Base-by-base conservation (phyloP, 1,139 yeast species). In the Geotrichum australiense region DNA sequence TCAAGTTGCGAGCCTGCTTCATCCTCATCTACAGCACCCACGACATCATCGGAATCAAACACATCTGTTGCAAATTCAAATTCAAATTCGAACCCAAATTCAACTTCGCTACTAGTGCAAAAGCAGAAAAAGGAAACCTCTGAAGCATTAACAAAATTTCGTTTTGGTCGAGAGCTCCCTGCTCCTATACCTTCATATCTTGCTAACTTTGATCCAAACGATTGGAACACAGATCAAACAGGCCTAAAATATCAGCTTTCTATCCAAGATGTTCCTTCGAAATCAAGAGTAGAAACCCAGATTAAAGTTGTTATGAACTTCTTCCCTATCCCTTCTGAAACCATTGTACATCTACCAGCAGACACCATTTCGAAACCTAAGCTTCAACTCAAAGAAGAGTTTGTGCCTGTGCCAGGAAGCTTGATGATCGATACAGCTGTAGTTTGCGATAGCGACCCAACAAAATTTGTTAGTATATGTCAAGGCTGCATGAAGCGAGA, bases 231-330 rank as follows among this genome's bases (percentile, higher is more conserved):
- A 22, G 58, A 63, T 23, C 35, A 42, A 2, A 35, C 43, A 8
- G 43, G 36, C 28, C 46, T 81, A 45, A 86, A 86, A 3, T 80
- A 76, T 58, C 65, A 69, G 39, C 57, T 86, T 45, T 62, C 64
- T 18, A 65, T 86, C 1, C 61, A 69, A 7, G 80, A 77, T 40
- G 63, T 86, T 32, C 96, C 95, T 1, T 63, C 73, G 10, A 79
- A 76, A 53, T 84, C 95, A 10, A 72, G 96, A 53, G 96, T 87
- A 5, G 96, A 87, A 60, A 87, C 95, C 15, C 96, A 87, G 63
- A 83, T 87, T 54, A 85, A 83, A 58, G 64, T 87, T 35, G 71
- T 72, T 42, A 63, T 87, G 33, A 64, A 73, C 8, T 66, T 87
- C 31, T 71, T 76, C 29, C 95, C 95, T 2, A 75, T 86, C 2